Evolutionary conservation across 495 filamentous ascomycete species (phyloP), one percentile per base, ranked within the genome.

Genomic region (Aspergillus haitiensis): DNA sequence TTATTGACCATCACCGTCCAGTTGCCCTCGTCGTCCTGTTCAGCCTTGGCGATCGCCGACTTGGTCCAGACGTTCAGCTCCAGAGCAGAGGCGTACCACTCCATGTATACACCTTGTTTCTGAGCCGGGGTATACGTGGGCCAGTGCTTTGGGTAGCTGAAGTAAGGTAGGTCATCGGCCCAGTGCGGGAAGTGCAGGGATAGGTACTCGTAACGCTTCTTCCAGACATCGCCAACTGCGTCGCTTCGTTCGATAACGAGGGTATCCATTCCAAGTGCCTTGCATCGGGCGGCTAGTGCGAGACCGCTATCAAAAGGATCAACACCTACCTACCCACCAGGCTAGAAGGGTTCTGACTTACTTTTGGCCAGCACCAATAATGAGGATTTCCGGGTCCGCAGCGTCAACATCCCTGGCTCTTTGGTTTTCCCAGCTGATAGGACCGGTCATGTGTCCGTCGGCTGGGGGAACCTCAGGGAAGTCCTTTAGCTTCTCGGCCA

Each of bases 61-160:
- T 66, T 66, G 33, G 76, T 85, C 88, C 88, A 90, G 42, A 88
- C 74, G 61, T 89, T 87, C 18, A 91, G 80, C 64, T 91, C 88
- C 27, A 90, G 73, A 40, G 79, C 65, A 13, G 78, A 79, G 47
- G 84, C 86, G 64, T 91, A 91, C 15, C 76, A 75, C 37, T 88
- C 82, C 63, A 90, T 80, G 77, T 85, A 90, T 33, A 86, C 79
- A 13, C 80, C 88, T 1, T 88, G 75, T 67, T 90, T 90, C 64
- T 89, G 84, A 63, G 88, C 88, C 0, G 88, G 88, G 7, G 85
- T 86, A 61, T 84, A 87, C 15, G 83, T 65, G 15, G 67, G 67
- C 86, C 87, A 90, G 50, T 72, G 72, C 0, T 78, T 67, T 9
- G 87, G 87, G 55, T 88, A 90, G 0, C 75, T 70, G 6, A 90